Percentiles rank a stretch among this genome's conserved stretches.
phyloP scores from a whole-genome alignment of 192 early-diverging fungal genomes.

The Dissophora globulifera region DNA sequence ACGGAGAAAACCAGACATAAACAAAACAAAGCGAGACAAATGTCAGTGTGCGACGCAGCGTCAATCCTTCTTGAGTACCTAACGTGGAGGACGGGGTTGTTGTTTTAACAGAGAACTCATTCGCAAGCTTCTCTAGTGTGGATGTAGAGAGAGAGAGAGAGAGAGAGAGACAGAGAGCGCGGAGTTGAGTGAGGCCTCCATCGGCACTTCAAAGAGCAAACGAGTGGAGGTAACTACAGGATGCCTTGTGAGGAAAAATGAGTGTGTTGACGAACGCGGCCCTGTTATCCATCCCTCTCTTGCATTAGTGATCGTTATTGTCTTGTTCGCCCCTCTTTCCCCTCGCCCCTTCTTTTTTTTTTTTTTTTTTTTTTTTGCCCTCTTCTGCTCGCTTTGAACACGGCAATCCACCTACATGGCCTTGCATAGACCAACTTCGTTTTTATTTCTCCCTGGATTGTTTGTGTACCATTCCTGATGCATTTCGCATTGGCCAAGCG shows the following conservation, averaged over 20 bases:
- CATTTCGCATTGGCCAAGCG: conserved; percentile 37
- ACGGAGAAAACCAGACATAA: too few species aligned
- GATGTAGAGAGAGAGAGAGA: too few species aligned
- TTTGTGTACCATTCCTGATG: conserved; percentile 44
- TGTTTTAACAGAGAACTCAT: too few species aligned
- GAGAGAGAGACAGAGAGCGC: too few species aligned
- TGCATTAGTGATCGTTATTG: background rate
- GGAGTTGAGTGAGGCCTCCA: too few species aligned
- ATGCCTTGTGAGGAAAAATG: too few species aligned
- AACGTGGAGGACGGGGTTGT: too few species aligned
- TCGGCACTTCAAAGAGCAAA: too few species aligned
- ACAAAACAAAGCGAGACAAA: background rate
- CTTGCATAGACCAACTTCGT: background rate
- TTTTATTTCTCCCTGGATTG: conserved; percentile 10
- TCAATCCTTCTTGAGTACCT: background rate
- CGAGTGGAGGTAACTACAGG: too few species aligned
- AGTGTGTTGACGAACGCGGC: background rate
- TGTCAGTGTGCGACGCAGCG: background rate
- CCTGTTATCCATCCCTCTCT: background rate
- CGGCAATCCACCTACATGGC: background rate
- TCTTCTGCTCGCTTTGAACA: too few species aligned
- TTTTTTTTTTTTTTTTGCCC: background rate
- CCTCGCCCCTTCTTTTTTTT: conserved; percentile 1
- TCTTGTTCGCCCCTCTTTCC: background rate
- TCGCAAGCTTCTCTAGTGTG: too few species aligned